Evolutionary conservation across 202 grass and related monocot genomes (phyloP), one percentile per base, ranked within the genome.

Genomic region (Setaria viridis): DNA sequence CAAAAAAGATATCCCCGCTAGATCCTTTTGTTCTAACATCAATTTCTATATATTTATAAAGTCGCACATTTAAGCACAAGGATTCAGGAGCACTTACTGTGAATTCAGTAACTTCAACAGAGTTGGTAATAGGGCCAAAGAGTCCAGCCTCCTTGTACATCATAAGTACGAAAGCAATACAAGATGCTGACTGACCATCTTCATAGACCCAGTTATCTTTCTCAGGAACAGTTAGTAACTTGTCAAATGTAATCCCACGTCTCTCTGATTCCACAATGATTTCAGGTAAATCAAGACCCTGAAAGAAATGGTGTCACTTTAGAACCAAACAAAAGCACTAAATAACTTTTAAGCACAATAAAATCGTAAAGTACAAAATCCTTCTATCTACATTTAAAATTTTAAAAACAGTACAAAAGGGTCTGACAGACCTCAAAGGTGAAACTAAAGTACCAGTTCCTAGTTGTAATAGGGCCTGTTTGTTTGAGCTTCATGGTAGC

Each of bases 111-210:
- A 95, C 97, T 87, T 99, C 90, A 71, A 96, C 66, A 76, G 90
- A 90, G 78, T 58, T 87, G 68, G 87, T 45, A 78, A 94, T 82
- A 56, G 86, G 82, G 73, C 82, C 92, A 39, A 99, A 96, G 49
- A 99, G 90, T 46, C 97, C 97, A 87, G 97, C 97, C 47, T 78
- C 97, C 79, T 99, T 99, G 88, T 99, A 96, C 97, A 99, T 92
- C 90, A 89, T 95, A 50, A 99, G 91, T 73, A 99, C 86, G 12
- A 85, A 99, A 11, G 89, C 87, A n/a, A 99, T 79, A 81, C 97
- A 99, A 76, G 97, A 99, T 66, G 93, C 91, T 56, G 97, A 99
- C 72, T 96, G 94, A 8, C 93, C 97, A 54, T 99, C 97, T 7
- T 47, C 55, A 41, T 99, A 99, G 50, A 99, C 82, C 97, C 97